Conservation (phyloP, 768 basidiomycete species). For the Pleurotus ostreatus region DNA sequence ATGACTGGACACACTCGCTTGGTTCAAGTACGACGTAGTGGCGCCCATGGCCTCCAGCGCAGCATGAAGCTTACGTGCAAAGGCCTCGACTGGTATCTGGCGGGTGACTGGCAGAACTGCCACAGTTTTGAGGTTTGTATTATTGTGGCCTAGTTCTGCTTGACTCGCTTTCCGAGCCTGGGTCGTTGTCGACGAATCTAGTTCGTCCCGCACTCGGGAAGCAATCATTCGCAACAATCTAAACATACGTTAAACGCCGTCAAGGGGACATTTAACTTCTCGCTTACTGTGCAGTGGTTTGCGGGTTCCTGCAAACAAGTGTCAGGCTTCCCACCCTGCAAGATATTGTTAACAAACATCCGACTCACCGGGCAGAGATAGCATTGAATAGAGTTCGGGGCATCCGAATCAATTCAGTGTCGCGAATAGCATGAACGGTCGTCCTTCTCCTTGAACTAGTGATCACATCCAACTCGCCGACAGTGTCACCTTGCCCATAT, state of each 20-base stretch:
- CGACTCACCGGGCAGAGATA: slow-evolving; percentile 70
- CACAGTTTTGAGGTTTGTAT: slow-evolving; percentile 89
- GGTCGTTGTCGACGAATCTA: slow-evolving; percentile 55
- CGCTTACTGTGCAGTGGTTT: slow-evolving; percentile 77
- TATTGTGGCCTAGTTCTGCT: slow-evolving; percentile 69
- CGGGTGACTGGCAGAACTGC: slow-evolving; percentile 87
- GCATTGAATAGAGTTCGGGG: slow-evolving; percentile 97
- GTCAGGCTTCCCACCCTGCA: not conserved
- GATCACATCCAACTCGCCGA: slow-evolving; percentile 97
- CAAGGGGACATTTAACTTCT: not conserved
- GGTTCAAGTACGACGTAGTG: slow-evolving; percentile 88
- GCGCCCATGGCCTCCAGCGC: slow-evolving; percentile 94
- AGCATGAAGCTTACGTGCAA: slow-evolving; percentile 82
- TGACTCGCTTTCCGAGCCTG: slow-evolving; percentile 44
- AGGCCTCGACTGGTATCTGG: slow-evolving; percentile 84
- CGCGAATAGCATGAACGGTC: slow-evolving; percentile 96
- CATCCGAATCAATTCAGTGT: slow-evolving; percentile 95
- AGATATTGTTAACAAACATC: slow-evolving; percentile 13
- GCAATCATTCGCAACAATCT: slow-evolving; percentile 88
- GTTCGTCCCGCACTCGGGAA: slow-evolving; percentile 81
- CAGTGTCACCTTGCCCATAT: slow-evolving; percentile 95
- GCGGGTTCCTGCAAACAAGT: slow-evolving; percentile 56
- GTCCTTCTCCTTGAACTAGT: slow-evolving; percentile 83
- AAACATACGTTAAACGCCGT: not conserved
- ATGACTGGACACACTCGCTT: slow-evolving; percentile 87